Conservation (phyloP, 176 grass and related monocot genomes). For the Neostapfia colusana region DNA sequence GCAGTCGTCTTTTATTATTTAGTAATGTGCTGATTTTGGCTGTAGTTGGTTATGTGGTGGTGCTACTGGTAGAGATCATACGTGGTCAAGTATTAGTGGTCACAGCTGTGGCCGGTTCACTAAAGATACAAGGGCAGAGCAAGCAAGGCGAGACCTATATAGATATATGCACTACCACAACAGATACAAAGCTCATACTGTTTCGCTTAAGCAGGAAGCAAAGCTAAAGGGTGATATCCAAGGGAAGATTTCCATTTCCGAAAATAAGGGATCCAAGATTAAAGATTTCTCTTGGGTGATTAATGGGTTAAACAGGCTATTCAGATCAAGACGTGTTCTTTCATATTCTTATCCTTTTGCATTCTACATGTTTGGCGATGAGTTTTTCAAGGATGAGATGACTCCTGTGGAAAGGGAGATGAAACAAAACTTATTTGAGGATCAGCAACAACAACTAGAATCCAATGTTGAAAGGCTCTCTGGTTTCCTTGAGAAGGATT, state of each 20-base stretch:
- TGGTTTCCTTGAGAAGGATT: conserved; percentile 67
- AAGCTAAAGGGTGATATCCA: conserved; percentile 68
- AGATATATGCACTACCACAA: conserved; percentile 82
- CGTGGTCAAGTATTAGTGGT: conserved; percentile 82
- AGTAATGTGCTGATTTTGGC: conserved; percentile 41
- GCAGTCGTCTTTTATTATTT: conserved; percentile 1
- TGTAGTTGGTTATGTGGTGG: conserved; percentile 95
- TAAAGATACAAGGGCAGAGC: conserved; percentile 62
- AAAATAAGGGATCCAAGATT: conserved; percentile 93
- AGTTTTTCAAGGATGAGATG: conserved; percentile 82
- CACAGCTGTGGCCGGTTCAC: conserved; percentile 95
- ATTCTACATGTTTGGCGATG: conserved; percentile 78
- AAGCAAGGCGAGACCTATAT: conserved; percentile 63
- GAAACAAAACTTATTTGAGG: conserved; percentile 97
- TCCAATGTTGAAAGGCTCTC: conserved; percentile 86
- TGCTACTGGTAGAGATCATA: conserved; percentile 86
- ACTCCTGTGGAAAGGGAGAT: conserved; percentile 61
- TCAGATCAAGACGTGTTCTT: conserved; percentile 90
- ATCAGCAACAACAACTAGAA: conserved; percentile 96
- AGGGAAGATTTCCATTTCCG: conserved; percentile 81
- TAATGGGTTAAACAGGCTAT: conserved; percentile 87
- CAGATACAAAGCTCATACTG: conserved; percentile 72
- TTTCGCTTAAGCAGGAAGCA: conserved; percentile 70
- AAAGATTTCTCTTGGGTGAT: conserved; percentile 94
- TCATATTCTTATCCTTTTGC: conserved; percentile 88